These are phyloP conservation scores for Sporothrix pallida DNA, from an alignment of 2,329 filamentous ascomycete species.

Conservation along the genomic window DNA sequence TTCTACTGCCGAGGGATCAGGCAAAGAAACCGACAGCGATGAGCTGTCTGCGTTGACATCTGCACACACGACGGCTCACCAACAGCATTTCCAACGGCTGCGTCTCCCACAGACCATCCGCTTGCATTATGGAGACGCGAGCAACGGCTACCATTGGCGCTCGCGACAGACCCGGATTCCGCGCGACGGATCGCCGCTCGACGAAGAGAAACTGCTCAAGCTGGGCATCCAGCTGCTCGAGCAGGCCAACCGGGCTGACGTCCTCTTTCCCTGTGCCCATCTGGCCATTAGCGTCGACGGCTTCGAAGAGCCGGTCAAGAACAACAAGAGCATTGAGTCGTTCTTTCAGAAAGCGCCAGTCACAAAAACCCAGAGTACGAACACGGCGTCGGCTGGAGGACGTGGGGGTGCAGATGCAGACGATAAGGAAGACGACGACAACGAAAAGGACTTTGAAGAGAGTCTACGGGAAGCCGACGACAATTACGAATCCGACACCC, in stretches of 20 bases:
- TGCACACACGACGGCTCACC: not conserved
- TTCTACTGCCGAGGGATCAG: not conserved
- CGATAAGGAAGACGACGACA: not conserved
- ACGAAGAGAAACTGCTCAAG: constrained; percentile 74
- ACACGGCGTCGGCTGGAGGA: not conserved
- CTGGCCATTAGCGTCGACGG: constrained; percentile 87
- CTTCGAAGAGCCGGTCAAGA: constrained; percentile 84
- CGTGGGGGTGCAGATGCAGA: not conserved
- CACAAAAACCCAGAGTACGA: not conserved
- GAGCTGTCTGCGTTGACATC: not conserved
- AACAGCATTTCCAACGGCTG: constrained; percentile 64
- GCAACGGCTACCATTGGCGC: constrained; percentile 57
- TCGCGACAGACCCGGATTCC: constrained; percentile 80
- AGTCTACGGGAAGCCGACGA: not conserved
- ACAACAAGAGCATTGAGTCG: constrained; percentile 83
- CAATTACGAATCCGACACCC: not conserved
- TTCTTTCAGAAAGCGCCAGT: constrained; percentile 61
- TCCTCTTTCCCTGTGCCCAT: constrained; percentile 90
- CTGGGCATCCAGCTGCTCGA: constrained; percentile 76
- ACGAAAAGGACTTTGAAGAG: not conserved
- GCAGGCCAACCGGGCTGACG: constrained; percentile 78
- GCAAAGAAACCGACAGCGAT: not conserved
- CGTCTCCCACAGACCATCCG: constrained; percentile 85
- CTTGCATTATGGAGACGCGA: constrained; percentile 77
- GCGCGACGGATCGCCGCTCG: constrained; percentile 68